Conservation (phyloP, 306 rosid genomes). For the Oemleria cerasiformis region DNA sequence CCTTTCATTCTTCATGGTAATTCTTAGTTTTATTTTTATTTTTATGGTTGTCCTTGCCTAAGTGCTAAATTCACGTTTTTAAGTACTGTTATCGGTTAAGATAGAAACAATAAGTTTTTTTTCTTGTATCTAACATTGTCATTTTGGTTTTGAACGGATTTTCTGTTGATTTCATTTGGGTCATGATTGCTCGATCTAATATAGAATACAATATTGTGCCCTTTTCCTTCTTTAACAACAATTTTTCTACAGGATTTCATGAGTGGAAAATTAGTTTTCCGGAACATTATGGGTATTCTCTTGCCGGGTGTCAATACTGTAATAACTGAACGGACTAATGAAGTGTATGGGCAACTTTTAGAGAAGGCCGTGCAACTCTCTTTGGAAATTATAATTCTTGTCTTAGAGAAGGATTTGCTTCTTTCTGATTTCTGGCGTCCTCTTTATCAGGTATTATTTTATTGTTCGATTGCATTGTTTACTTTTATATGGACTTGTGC, state of each 20-base stretch:
- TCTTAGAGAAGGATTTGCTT: constrained; percentile 73
- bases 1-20: neutral
- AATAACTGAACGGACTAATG: constrained; percentile 71
- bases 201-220: neutral
- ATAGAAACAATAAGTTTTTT: neutral
- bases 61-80: neutral
- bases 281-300: constrained; percentile 93
- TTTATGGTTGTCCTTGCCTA: neutral
- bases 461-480: neutral
- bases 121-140: neutral
- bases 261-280: constrained; percentile 87
- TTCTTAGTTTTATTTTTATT: neutral
- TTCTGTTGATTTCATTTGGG: neutral
- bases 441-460: constrained; percentile 65
- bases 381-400: constrained; percentile 78
- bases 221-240: neutral
- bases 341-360: constrained; percentile 73
- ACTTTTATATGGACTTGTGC: neutral
- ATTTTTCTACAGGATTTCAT: constrained; percentile 76
- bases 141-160: neutral
- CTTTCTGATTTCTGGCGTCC: constrained; percentile 98
- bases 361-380: constrained; percentile 91
- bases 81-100: neutral
- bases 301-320: constrained; percentile 70
- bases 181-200: neutral